These are phyloP conservation scores for Aspergillus nidulans DNA, from an alignment of 495 filamentous ascomycete species.

Conservation along the genomic window DNA sequence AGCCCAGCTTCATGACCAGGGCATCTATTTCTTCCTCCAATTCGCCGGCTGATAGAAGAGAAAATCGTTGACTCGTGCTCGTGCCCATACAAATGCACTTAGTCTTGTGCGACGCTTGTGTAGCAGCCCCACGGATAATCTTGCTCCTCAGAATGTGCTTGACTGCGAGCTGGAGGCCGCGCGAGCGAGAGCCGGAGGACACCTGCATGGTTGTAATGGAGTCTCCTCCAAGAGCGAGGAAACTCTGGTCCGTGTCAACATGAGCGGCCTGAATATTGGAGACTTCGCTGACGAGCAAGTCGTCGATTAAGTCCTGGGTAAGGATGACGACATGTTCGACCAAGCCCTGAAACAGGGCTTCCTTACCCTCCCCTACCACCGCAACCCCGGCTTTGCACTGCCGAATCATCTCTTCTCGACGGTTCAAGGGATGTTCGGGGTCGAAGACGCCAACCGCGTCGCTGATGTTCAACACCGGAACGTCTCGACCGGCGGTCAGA, in stretches of 20 bases:
- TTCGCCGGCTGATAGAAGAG: background rate
- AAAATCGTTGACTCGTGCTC: background rate
- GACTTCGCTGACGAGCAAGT: background rate
- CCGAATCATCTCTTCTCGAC: conserved; percentile 13
- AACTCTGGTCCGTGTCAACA: conserved; percentile 22
- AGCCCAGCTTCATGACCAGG: background rate
- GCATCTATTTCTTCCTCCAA: background rate
- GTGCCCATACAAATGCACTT: background rate
- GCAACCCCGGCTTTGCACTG: background rate
- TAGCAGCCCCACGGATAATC: background rate
- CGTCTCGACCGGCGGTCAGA: background rate
- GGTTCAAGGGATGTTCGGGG: background rate
- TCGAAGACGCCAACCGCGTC: background rate
- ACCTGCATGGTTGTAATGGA: conserved; percentile 29
- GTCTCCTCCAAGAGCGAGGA: conserved; percentile 30
- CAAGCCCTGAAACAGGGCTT: background rate
- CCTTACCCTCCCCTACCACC: background rate
- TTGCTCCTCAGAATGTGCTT: conserved; percentile 2
- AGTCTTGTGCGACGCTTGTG: background rate
- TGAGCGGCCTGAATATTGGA: conserved; percentile 21
- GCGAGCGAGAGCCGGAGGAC: background rate
- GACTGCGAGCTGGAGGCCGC: background rate
- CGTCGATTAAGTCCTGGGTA: background rate
- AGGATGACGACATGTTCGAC: background rate
- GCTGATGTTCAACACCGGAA: background rate